Base-by-base conservation (phyloP, 805 yeast species). In the Spathaspora passalidarum region DNA sequence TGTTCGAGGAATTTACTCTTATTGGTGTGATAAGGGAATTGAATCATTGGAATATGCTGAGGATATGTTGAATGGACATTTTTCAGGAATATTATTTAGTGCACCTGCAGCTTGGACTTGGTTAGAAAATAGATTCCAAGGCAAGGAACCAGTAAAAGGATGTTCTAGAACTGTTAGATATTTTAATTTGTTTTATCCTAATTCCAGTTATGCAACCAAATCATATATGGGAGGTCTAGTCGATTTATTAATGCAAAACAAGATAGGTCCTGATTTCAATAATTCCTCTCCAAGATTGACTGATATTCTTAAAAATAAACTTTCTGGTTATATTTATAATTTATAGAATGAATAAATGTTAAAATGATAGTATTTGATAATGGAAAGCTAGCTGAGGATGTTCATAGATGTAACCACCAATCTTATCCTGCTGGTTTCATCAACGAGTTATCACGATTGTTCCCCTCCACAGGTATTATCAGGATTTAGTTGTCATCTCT, bases 121-220 rank as follows among this genome's bases (percentile, higher is more conserved):
- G 64, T 43, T 59, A 2, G 32, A 45, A 6, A 46, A 51, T 7
- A 40, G 44, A 13, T 38, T 64, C 65, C 40, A 60, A 56, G 40
- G 71, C 66, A 20, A 76, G 67, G 49, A 79, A 69, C 56, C 78
- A 68, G 51, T 66, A 69, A 18, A 72, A 67, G 58, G 80, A 70
- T 38, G 79, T 68, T 52, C 73, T 75, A 75, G 66, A 68, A 55
- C 81, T 77, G 84, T 64, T 68, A 48, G 83, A 72, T 49, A 61
- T 62, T 13, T 66, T 55, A 60, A 66, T 66, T 39, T 86, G 72
- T 48, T 81, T 66, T 56, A 59, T 68, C 53, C 62, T 2, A 26
- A 26, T 34, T 14, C 36, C 4, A 36, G 43, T 20, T 5, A 39
- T 18, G 13, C 45, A 1, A 43, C 45, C 8, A 3, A 16, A 2